Percentiles rank a stretch among this genome's conserved stretches.
phyloP scores from a whole-genome alignment of 306 rosid genomes.

The Carpinus viminea region DNA sequence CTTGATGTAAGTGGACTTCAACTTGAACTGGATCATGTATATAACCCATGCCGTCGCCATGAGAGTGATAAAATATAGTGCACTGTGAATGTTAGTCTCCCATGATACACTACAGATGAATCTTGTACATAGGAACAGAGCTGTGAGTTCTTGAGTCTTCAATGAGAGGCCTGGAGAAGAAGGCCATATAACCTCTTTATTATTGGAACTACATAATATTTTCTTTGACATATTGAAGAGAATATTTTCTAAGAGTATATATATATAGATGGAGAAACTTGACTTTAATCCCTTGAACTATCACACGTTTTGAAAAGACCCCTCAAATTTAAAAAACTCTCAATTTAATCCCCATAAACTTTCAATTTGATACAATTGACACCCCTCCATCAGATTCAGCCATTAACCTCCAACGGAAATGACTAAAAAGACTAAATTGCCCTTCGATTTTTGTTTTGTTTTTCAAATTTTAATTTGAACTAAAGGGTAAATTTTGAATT shows the following conservation, averaged over 20 bases:
- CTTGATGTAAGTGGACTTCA: constrained; percentile 64
- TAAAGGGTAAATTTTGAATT: too few relatives aligned
- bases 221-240: background rate
- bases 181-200: background rate
- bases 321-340: too few relatives aligned
- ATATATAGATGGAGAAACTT: too few relatives aligned
- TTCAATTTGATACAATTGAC: too few relatives aligned
- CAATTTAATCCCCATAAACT: too few relatives aligned
- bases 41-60: constrained; percentile 56
- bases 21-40: constrained; percentile 62
- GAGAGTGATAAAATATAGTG: constrained; percentile 51
- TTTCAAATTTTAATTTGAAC: too few relatives aligned
- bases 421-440: too few relatives aligned
- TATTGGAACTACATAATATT: background rate
- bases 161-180: constrained; percentile 60
- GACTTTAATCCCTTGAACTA: too few relatives aligned
- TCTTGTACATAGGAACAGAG: constrained; percentile 42
- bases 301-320: too few relatives aligned
- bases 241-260: background rate
- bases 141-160: constrained; percentile 80
- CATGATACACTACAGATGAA: constrained; percentile 41
- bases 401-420: too few relatives aligned
- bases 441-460: too few relatives aligned
- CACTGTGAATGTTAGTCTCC: constrained; percentile 44
- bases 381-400: too few relatives aligned